These are phyloP conservation scores for Phytophthora foliorum DNA, from an alignment of 352 stramenopile species.

Conservation along the genomic window DNA sequence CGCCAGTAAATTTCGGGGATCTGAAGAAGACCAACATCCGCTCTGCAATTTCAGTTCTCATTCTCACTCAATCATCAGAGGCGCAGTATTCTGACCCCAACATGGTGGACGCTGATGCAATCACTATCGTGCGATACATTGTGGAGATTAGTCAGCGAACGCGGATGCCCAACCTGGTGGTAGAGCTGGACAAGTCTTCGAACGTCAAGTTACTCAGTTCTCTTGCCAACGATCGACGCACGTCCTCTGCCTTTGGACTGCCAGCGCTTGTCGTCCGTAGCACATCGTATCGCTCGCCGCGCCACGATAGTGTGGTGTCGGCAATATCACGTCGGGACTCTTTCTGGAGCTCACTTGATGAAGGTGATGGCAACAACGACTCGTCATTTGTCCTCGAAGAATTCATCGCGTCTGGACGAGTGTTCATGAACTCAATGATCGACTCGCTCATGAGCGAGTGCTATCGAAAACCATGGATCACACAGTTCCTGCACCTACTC, in stretches of 20 bases:
- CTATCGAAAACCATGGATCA: slow-evolving; percentile 83
- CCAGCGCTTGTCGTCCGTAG: slow-evolving; percentile 49
- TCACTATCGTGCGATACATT: slow-evolving; percentile 85
- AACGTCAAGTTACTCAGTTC: slow-evolving; percentile 88
- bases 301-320: slow-evolving; percentile 27
- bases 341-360: slow-evolving; percentile 47
- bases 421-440: slow-evolving; percentile 81
- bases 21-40: slow-evolving; percentile 77
- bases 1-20: slow-evolving; percentile 78
- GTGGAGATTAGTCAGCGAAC: slow-evolving; percentile 80
- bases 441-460: slow-evolving; percentile 83
- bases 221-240: slow-evolving; percentile 61
- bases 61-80: slow-evolving; percentile 63
- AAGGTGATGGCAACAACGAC: slow-evolving; percentile 41
- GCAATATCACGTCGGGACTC: slow-evolving; percentile 51
- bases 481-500: slow-evolving; percentile 69
- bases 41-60: slow-evolving; percentile 63
- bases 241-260: slow-evolving; percentile 48
- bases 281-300: slow-evolving; percentile 57
- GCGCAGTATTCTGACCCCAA: slow-evolving; percentile 76
- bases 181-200: slow-evolving; percentile 75
- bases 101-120: slow-evolving; percentile 86
- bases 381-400: slow-evolving; percentile 71
- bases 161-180: slow-evolving; percentile 75
- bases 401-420: slow-evolving; percentile 75